Percentiles rank a stretch among this genome's conserved stretches.
Evolutionary conservation across 768 basidiomycete species (phyloP).

Genomic region (Terana coerulea): DNA sequence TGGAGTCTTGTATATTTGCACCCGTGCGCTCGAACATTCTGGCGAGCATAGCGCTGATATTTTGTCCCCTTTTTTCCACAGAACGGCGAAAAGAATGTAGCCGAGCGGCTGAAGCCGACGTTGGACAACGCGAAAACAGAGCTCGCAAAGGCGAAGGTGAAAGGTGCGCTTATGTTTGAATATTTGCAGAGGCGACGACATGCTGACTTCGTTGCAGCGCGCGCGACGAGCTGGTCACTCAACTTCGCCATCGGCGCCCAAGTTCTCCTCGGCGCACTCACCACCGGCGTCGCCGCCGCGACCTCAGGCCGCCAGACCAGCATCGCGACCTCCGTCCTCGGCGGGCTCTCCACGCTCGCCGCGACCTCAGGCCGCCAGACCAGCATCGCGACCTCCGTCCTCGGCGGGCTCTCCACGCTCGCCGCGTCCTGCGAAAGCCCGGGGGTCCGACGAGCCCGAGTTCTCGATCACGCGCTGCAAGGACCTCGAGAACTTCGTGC

Average conservation of each 20-base stretch:
- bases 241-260: slow-evolving; percentile 56
- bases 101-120: slow-evolving; percentile 54
- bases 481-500: slow-evolving; percentile 64
- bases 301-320: slow-evolving; percentile 31
- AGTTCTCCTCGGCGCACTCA: slow-evolving; percentile 54
- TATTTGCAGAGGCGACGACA: too few species aligned
- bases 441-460: slow-evolving; percentile 71
- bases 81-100: slow-evolving; percentile 29
- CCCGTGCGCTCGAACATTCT: too few species aligned
- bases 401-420: slow-evolving; percentile 62
- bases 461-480: slow-evolving; percentile 50
- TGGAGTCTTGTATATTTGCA: too few species aligned
- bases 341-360: slow-evolving; percentile 62
- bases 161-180: too few species aligned
- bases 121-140: slow-evolving; percentile 43
- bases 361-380: slow-evolving; percentile 38
- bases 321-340: slow-evolving; percentile 37
- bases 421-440: slow-evolving; percentile 68
- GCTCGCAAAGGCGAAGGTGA: slow-evolving; percentile 41
- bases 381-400: slow-evolving; percentile 35
- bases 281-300: slow-evolving; percentile 67
- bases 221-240: slow-evolving; percentile 27
- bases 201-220: slow-evolving; percentile 25
- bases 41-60: not conserved
- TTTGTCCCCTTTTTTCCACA: not conserved